Evolutionary conservation across 768 basidiomycete species (phyloP).

Genomic region (Butyriboletus loyo): DNA sequence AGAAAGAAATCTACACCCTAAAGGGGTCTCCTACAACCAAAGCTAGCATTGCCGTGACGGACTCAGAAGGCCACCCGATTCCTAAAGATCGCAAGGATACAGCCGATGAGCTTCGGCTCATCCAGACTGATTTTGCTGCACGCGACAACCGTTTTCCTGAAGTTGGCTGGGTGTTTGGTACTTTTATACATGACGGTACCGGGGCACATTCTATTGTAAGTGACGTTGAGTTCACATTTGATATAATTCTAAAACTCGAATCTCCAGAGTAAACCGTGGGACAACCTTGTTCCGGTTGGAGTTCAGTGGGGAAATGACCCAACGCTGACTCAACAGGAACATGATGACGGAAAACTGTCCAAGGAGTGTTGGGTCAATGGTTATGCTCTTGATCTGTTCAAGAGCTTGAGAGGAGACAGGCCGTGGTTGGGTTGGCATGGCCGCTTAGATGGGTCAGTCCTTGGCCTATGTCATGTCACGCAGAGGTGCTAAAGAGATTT

Average conservation of each 20-base stretch:
- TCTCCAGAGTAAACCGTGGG: not conserved
- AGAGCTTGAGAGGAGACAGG: not conserved
- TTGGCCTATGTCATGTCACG: not conserved
- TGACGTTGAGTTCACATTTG: not conserved
- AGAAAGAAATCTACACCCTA: not conserved
- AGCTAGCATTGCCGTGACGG: not conserved
- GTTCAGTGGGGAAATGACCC: conserved; percentile 4
- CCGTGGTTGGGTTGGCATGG: not conserved
- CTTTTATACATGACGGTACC: not conserved
- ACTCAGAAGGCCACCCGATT: not conserved
- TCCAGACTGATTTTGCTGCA: not conserved
- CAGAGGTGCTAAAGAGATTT: not conserved
- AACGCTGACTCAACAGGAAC: not conserved
- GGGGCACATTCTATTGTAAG: not conserved
- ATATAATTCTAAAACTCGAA: not conserved
- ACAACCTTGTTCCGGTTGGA: not conserved
- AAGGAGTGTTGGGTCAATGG: not conserved
- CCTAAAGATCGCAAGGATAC: not conserved
- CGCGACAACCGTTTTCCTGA: not conserved
- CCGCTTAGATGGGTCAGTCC: not conserved
- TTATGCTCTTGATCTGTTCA: not conserved
- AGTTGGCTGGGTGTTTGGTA: conserved; percentile 1
- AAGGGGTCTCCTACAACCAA: not conserved
- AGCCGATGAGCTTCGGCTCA: not conserved
- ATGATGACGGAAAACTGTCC: not conserved